These are phyloP conservation scores for Pythium phragmitis DNA, from an alignment of 352 stramenopile species.

Conservation along the genomic window DNA sequence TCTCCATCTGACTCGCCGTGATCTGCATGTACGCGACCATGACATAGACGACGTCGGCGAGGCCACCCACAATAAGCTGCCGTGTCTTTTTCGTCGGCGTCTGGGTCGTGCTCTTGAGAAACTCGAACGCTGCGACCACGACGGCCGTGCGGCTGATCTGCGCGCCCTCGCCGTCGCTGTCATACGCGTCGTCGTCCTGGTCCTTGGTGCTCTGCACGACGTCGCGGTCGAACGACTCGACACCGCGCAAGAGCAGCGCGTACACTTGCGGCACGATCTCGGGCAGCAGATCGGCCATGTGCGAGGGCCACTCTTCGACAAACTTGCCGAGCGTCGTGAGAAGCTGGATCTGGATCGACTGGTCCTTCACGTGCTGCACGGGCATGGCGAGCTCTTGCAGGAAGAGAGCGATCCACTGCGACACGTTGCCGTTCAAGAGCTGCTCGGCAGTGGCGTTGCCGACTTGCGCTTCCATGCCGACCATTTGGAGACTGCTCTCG, in stretches of 20 bases:
- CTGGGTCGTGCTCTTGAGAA: slow-evolving; percentile 66
- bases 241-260: slow-evolving; percentile 42
- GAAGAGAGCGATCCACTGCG: slow-evolving; percentile 73
- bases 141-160: slow-evolving; percentile 66
- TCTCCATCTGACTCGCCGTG: slow-evolving; percentile 65
- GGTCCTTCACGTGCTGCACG: slow-evolving; percentile 52
- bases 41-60: slow-evolving; percentile 72
- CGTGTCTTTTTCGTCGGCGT: slow-evolving; percentile 81
- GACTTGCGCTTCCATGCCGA: slow-evolving; percentile 83
- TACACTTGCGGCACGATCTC: slow-evolving; percentile 75
- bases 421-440: slow-evolving; percentile 64
- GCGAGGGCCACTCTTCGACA: slow-evolving; percentile 79
- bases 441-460: slow-evolving; percentile 54
- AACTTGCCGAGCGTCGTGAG: slow-evolving; percentile 73
- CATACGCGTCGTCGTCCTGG: slow-evolving; percentile 69
- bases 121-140: slow-evolving; percentile 73
- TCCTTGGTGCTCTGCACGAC: slow-evolving; percentile 46
- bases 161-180: slow-evolving; percentile 72
- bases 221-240: slow-evolving; percentile 50
- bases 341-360: slow-evolving; percentile 77
- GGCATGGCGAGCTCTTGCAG: slow-evolving; percentile 46
- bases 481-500: slow-evolving; percentile 74
- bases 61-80: slow-evolving; percentile 45
- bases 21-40: slow-evolving; percentile 89
- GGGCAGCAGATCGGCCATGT: slow-evolving; percentile 71